Conservation (phyloP, 306 rosid genomes). For the Pachyrhizus erosus region DNA sequence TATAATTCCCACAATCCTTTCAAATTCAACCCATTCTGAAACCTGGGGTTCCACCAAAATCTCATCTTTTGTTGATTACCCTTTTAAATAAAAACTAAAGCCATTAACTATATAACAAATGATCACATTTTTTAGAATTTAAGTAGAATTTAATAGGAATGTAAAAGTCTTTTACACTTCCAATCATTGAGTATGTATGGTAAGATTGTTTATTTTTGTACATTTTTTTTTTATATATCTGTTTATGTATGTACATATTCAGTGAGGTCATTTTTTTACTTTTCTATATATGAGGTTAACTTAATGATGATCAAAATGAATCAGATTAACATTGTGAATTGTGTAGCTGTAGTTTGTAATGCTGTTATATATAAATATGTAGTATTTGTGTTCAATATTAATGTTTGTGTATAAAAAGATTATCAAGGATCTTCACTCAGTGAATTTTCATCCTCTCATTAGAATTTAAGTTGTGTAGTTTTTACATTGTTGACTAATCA, state of each 20-base stretch:
- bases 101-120: not conserved
- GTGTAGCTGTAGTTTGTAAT: constrained; percentile 11
- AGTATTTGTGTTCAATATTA: not conserved
- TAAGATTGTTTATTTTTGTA: not conserved
- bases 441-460: not conserved
- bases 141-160: not conserved
- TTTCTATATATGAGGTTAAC: not conserved
- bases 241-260: too few relatives aligned
- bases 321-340: too few relatives aligned
- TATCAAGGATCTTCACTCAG: not conserved
- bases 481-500: too few relatives aligned
- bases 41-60: constrained; percentile 2
- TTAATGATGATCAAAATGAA: too few relatives aligned
- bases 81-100: not conserved
- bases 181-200: too few relatives aligned
- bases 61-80: constrained; percentile 5
- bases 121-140: not conserved
- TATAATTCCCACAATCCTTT: not conserved
- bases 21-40: not conserved
- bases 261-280: not conserved
- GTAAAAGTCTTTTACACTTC: too few relatives aligned
- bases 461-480: too few relatives aligned
- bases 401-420: not conserved
- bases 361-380: not conserved
- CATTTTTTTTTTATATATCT: too few relatives aligned